Evolutionary conservation across 2,329 filamentous ascomycete species (phyloP).

Genomic region (Alternaria metachromatica): DNA sequence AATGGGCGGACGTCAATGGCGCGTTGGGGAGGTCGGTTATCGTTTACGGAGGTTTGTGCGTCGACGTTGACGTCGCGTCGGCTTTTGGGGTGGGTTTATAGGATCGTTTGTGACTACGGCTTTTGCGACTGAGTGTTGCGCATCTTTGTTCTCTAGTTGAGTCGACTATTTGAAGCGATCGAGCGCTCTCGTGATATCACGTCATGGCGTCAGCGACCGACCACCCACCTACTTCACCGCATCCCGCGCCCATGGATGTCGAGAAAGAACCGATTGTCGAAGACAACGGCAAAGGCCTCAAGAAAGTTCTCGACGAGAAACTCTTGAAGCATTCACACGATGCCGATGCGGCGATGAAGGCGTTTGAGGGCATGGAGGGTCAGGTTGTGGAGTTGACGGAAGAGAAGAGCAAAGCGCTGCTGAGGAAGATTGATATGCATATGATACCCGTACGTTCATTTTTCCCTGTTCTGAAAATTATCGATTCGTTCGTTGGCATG

Average conservation of each 20-base stretch:
- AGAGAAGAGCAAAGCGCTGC: constrained; percentile 63
- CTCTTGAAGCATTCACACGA: constrained; percentile 60
- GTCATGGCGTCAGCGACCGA: constrained; percentile 6
- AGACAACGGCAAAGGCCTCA: constrained; percentile 7
- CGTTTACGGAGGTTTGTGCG: neutral
- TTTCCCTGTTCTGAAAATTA: neutral
- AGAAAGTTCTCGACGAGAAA: constrained; percentile 28
- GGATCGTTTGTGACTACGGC: neutral
- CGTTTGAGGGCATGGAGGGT: constrained; percentile 58
- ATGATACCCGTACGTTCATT: constrained; percentile 58
- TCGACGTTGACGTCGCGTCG: neutral
- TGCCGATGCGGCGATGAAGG: constrained; percentile 67
- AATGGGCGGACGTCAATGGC: constrained; percentile 15
- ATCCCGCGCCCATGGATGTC: neutral
- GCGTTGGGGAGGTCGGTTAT: constrained; percentile 11
- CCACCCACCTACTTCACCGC: neutral
- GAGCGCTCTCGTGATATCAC: neutral
- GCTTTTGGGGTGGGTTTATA: neutral
- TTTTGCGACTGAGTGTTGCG: neutral
- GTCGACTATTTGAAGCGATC: neutral
- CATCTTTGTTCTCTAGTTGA: neutral
- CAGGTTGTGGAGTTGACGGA: constrained; percentile 62
- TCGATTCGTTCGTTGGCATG: neutral
- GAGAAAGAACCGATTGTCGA: constrained; percentile 27
- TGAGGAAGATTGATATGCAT: constrained; percentile 68